Percentiles rank a stretch among this genome's conserved stretches.
These are phyloP conservation scores for Kuraishia floccosa DNA, from an alignment of 805 yeast genomes.

Conservation along the genomic window DNA sequence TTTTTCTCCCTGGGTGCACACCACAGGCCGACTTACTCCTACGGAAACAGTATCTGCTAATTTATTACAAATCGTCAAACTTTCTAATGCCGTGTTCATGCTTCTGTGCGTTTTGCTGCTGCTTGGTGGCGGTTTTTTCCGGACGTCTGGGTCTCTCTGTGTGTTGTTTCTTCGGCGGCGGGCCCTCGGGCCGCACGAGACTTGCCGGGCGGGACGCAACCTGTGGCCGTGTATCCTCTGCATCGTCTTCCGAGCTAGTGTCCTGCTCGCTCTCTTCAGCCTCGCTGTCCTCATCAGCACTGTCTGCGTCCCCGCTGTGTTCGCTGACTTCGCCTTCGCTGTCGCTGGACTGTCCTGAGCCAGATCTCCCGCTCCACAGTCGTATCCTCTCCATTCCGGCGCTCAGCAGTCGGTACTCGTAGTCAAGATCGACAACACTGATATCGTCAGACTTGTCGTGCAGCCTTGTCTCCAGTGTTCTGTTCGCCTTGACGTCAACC, in stretches of 20 bases:
- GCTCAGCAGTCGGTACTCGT: constrained; percentile 64
- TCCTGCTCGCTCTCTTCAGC: constrained; percentile 4
- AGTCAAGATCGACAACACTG: constrained; percentile 65
- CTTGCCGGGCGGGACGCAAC: background rate
- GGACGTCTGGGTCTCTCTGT: constrained; percentile 22
- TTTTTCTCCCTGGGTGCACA: too few species aligned
- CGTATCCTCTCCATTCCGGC: constrained; percentile 78
- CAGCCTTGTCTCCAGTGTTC: constrained; percentile 49
- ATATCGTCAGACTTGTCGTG: constrained; percentile 73
- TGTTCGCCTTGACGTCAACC: constrained; percentile 54
- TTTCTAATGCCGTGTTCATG: constrained; percentile 55
- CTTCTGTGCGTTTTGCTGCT: constrained; percentile 34
- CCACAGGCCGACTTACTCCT: too few species aligned
- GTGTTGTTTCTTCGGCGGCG: constrained; percentile 6
- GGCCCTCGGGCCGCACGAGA: background rate
- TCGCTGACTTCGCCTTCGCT: constrained; percentile 7
- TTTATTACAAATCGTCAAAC: constrained; percentile 52
- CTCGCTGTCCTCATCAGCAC: constrained; percentile 5
- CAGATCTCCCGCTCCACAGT: constrained; percentile 32
- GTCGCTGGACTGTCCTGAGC: constrained; percentile 5
- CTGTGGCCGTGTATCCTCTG: background rate
- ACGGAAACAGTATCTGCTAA: too few species aligned
- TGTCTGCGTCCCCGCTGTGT: constrained; percentile 7
- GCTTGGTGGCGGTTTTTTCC: constrained; percentile 23
- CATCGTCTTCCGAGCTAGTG: background rate